phyloP scores from a whole-genome alignment of 306 rosid genomes.

The Prunus mongolica region DNA sequence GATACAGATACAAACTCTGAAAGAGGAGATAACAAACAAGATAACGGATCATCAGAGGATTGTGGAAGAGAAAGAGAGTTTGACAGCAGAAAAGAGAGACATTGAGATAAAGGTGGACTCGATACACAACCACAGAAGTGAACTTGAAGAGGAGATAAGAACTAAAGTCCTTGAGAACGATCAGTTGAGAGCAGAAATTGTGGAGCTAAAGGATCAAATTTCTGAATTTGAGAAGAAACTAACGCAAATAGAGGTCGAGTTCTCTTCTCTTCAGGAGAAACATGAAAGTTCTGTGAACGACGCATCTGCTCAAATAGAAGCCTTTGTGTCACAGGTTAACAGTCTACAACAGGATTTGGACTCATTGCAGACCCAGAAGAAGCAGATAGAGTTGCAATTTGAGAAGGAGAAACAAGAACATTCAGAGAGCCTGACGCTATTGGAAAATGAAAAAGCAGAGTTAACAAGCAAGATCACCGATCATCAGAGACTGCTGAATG shows the following conservation, averaged over 20 bases:
- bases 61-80: constrained; percentile 47
- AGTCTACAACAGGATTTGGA: constrained; percentile 53
- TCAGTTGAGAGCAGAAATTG: constrained; percentile 40
- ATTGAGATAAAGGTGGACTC: constrained; percentile 49
- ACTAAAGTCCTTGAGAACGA: constrained; percentile 29
- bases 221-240: constrained; percentile 45
- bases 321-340: constrained; percentile 43
- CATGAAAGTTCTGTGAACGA: constrained; percentile 44
- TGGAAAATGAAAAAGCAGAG: constrained; percentile 56
- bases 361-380: constrained; percentile 50
- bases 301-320: constrained; percentile 42
- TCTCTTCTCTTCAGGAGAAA: constrained; percentile 46
- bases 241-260: constrained; percentile 44
- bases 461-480: constrained; percentile 31
- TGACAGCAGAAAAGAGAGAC: constrained; percentile 34
- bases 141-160: constrained; percentile 46
- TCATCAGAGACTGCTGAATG: constrained; percentile 48
- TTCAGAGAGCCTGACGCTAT: constrained; percentile 31
- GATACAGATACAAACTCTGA: constrained; percentile 53
- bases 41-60: constrained; percentile 41
- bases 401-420: constrained; percentile 50
- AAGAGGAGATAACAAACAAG: constrained; percentile 55
- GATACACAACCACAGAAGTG: constrained; percentile 33
- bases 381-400: constrained; percentile 44
- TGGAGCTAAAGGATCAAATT: constrained; percentile 35